These are phyloP conservation scores for Apiospora marii DNA, from an alignment of 2,329 filamentous ascomycete species.

Conservation along the genomic window DNA sequence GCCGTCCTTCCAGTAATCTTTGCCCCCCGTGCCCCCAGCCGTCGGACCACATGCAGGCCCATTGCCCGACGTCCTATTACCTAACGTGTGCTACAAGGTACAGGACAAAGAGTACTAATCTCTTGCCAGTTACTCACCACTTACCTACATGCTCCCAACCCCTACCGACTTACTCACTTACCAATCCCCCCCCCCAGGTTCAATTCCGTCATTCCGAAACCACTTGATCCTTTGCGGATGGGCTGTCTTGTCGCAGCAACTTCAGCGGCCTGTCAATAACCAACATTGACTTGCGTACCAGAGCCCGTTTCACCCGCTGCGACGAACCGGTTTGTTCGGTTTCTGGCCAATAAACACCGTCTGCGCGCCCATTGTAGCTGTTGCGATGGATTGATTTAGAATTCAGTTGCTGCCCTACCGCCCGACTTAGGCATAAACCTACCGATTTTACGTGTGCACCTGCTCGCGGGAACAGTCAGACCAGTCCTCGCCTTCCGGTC, in stretches of 20 bases:
- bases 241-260: conserved; percentile 20
- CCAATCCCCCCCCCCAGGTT: conserved; percentile 9
- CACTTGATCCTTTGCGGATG: conserved; percentile 3
- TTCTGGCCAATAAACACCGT: conserved; percentile 10
- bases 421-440: conserved; percentile 20
- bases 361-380: conserved; percentile 16
- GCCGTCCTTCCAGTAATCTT: not conserved
- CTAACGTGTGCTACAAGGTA: not conserved
- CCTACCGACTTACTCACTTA: conserved; percentile 3
- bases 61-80: not conserved
- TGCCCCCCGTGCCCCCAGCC: not conserved
- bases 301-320: not conserved
- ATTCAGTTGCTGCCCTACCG: conserved; percentile 19
- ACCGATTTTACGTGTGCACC: conserved; percentile 1
- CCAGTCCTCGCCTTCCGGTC: not conserved
- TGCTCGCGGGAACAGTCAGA: not conserved
- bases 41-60: conserved; percentile 15
- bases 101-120: not conserved
- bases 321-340: not conserved
- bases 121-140: not conserved
- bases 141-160: conserved; percentile 6
- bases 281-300: not conserved
- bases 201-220: conserved; percentile 16
- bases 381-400: conserved; percentile 22
- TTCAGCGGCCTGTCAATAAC: conserved; percentile 12